phyloP scores from a whole-genome alignment of 352 stramenopile genomes.

The Lagenidium giganteum region DNA sequence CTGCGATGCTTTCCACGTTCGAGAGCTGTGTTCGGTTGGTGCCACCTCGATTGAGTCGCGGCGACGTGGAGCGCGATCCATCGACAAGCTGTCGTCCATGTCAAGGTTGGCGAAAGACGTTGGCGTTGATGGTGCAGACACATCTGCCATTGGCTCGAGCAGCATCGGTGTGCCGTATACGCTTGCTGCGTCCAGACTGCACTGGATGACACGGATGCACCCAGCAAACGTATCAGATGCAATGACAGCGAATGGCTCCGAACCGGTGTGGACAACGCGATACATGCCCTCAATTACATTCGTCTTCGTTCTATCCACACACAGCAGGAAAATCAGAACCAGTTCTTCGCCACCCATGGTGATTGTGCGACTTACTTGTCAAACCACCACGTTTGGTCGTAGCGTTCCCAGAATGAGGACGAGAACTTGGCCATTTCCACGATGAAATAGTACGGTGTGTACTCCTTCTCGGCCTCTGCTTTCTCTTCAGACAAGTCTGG shows the following conservation, averaged over 20 bases:
- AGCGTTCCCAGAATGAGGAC: constrained; percentile 66
- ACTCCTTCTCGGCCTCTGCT: constrained; percentile 25
- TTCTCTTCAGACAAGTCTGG: constrained; percentile 27
- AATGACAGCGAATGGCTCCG: constrained; percentile 30
- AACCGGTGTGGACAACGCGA: constrained; percentile 40
- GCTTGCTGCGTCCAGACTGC: constrained; percentile 42
- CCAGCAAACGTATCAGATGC: constrained; percentile 48
- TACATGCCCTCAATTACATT: constrained; percentile 61
- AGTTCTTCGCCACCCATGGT: neutral
- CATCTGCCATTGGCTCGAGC: no score
- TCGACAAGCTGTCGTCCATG: neutral
- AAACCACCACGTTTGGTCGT: constrained; percentile 80
- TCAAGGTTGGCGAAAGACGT: neutral
- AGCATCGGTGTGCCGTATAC: constrained; percentile 50
- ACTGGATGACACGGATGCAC: constrained; percentile 47
- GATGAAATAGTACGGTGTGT: constrained; percentile 50
- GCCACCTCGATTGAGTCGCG: constrained; percentile 7
- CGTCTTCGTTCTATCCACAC: constrained; percentile 35
- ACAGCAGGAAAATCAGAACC: neutral
- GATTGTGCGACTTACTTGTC: constrained; percentile 31
- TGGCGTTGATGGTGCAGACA: neutral
- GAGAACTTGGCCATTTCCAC: constrained; percentile 64
- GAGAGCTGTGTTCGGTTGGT: no score
- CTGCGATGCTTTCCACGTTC: no score
- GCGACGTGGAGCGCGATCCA: neutral